Evolutionary conservation across 441 rosid genomes (phyloP), one percentile per base, ranked within the genome.

Genomic region (Adansonia grandidieri): DNA sequence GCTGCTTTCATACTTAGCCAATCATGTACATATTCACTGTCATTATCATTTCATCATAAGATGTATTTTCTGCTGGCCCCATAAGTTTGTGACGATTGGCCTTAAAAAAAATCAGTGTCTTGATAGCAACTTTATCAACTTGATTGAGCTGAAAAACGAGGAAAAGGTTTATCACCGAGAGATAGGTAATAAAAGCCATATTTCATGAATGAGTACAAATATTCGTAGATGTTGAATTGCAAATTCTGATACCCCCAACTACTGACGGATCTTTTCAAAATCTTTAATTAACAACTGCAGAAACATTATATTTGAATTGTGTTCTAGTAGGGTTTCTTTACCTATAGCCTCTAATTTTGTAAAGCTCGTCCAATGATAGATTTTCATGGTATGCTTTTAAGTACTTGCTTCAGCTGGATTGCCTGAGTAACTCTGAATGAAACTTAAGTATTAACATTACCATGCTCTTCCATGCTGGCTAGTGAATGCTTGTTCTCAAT

Each of bases 201-300:
- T 70, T 76, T 77, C 77, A 75, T 71, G 45, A 71, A 71, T 13
- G 51, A 77, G 71, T 67, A 72, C 80, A 84, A 77, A 77, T 32
- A 53, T 58, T 69, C 58, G 48, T 57, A 44, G 63, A 56, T 53
- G 68, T 65, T 14, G 11, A 32, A 10, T 70, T 65, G 70, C 70
- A 65, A 76, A 71, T 77, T 70, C 45, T 47, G 65, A 64, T 76
- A 73, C 50, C 45, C 74, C 60, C 72, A 51, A 65, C 19, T 20
- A 48, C 73, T 51, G 47, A 7, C 32, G 28, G 61, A 51, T 51
- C 32, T 71, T 42, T 73, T 47, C 72, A 48, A 56, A 60, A 11
- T 63, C 69, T 32, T 73, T 44, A 47, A 70, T 70, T 50, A 51
- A 50, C 74, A 24, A 32, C 8, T 51, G 74, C 45, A 2, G 58